Evolutionary conservation across 164 flowering plant species (phyloP), one percentile per base, ranked within the genome.

Genomic region (Tinospora cordifolia): DNA sequence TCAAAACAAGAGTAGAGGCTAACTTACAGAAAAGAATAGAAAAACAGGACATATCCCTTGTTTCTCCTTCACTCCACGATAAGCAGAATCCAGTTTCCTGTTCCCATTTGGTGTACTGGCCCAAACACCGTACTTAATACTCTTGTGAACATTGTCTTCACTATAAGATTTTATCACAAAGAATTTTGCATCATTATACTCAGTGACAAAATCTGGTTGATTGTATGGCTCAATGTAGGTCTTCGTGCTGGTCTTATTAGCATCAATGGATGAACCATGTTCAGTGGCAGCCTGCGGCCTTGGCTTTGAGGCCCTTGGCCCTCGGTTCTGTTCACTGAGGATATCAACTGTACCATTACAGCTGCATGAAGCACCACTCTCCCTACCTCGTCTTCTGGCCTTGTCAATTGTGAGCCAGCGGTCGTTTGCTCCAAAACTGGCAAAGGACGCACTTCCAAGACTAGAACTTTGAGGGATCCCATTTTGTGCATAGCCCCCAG

Each of bases 61-160:
- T 77, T 77, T 83, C 79, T 87, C 93, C 80, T 83, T 86, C 8
- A 92, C 87, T 76, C 88, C 94, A 36, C 72, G 79, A 76, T 87
- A 91, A 21, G 96, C 94, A 73, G 88, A 87, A 86, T 93, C 96
- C 21, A 93, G 72, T 74, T 89, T 93, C 69, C 79, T 85, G 82
- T 91, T 93, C 36, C 98, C 98, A 76, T 83, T 87, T 24, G 92
- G 81, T 19, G 98, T 93, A 82, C 98, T 93, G 67, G 98, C 89
- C 98, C 98, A 93, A 59, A 93, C 87, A 65, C 87, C 83, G 75
- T 93, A 93, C 72, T 91, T 93, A 49, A 93, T 90, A 70, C 98
- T 91, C 80, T 88, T 90, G 82, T 93, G 98, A 44, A 91, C 87
- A 84, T 93, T 88, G 70, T 91, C 97, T 79, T 93, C 98, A 78